Percentiles rank a stretch among this genome's conserved stretches.
Conservation (phyloP, 148 eudicot species). For the Rhododendron ferrugineum region DNA sequence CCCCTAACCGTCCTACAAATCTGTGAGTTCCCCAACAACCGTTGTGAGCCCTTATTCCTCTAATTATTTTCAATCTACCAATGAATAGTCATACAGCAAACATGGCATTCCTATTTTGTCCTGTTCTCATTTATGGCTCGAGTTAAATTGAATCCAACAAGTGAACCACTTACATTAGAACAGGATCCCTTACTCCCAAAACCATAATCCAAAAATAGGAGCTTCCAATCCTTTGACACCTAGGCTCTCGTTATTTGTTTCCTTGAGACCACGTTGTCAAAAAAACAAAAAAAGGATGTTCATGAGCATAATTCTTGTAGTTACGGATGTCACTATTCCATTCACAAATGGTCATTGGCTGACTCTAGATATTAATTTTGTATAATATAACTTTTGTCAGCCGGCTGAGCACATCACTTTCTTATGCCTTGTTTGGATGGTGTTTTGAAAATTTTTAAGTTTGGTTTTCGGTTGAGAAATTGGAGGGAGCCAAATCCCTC, state of each 20-base stretch:
- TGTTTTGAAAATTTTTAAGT: too few species aligned
- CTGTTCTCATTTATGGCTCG: background rate
- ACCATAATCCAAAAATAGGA: background rate
- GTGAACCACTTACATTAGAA: background rate
- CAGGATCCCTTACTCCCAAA: background rate
- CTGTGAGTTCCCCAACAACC: background rate
- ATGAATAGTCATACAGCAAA: background rate
- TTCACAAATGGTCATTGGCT: background rate
- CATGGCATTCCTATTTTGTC: conserved; percentile 5
- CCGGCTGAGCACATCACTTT: background rate
- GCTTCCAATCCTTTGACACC: background rate
- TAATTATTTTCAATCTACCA: background rate
- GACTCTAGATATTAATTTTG: background rate
- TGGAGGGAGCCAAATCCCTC: too few species aligned
- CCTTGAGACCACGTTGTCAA: background rate
- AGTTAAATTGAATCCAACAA: background rate
- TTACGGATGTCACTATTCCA: background rate
- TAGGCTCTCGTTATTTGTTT: background rate
- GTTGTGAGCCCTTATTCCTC: background rate
- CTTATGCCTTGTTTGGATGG: too few species aligned
- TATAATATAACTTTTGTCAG: background rate
- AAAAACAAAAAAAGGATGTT: background rate
- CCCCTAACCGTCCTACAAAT: background rate
- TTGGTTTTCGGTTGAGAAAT: too few species aligned
- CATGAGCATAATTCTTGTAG: background rate